Conservation (phyloP, 371 early-diverging fungal genomes). For the Batrachochytrium dendrobatidis region DNA sequence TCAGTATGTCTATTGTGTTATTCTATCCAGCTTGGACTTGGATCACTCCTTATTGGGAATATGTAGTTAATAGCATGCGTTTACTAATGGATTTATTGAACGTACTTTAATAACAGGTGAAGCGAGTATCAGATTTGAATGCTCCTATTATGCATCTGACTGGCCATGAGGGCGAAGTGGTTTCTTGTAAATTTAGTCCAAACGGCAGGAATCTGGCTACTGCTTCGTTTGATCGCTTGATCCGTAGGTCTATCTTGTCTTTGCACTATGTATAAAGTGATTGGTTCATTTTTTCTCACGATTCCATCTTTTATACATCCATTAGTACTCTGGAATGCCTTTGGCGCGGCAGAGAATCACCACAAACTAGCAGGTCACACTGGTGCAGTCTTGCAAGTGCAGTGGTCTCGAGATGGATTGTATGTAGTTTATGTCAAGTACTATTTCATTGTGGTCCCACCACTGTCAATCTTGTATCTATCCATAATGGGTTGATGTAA, state of each 20-base stretch:
- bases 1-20: too few species aligned
- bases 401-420: constrained; percentile 83
- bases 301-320: neutral
- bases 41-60: too few species aligned
- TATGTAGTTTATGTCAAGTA: constrained; percentile 27
- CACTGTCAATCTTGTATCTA: neutral
- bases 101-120: constrained; percentile 55
- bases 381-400: constrained; percentile 77
- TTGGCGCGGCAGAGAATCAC: constrained; percentile 83
- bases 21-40: too few species aligned
- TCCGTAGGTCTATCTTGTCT: constrained; percentile 48
- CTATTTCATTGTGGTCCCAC: neutral
- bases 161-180: constrained; percentile 83
- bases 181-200: constrained; percentile 76
- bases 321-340: constrained; percentile 85
- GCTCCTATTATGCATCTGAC: constrained; percentile 83
- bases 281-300: neutral
- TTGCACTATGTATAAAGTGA: neutral
- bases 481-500: neutral
- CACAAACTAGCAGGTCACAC: constrained; percentile 78
- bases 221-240: constrained; percentile 70
- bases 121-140: constrained; percentile 73
- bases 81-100: too few species aligned
- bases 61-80: too few species aligned
- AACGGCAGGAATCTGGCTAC: constrained; percentile 80